phyloP scores from a whole-genome alignment of 2,329 filamentous ascomycete species.

The Malbranchea cinnamomea region DNA sequence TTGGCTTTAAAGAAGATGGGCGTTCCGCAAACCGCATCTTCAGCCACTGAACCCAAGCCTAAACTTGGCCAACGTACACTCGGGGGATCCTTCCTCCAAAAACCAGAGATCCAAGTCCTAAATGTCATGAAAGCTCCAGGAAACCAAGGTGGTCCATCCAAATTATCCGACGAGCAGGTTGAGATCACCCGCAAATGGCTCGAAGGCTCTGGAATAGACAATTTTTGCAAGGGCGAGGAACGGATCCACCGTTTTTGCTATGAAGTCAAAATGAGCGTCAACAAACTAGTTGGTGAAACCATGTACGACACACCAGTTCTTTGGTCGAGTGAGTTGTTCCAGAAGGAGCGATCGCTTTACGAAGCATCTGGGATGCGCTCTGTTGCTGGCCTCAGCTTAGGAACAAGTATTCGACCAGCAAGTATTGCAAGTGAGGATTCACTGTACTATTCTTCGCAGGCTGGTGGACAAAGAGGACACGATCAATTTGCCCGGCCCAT shows the following conservation, averaged over 20 bases:
- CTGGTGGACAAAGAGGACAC: constrained; percentile 16
- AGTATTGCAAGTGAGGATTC: constrained; percentile 32
- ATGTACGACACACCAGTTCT: constrained; percentile 74
- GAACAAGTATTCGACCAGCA: constrained; percentile 28
- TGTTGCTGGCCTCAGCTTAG: constrained; percentile 29
- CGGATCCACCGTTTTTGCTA: constrained; percentile 86
- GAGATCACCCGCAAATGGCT: constrained; percentile 76
- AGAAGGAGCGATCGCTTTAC: constrained; percentile 44
- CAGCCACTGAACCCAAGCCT: constrained; percentile 20
- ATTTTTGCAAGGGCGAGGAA: constrained; percentile 90
- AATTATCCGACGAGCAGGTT: constrained; percentile 88
- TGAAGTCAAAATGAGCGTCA: constrained; percentile 75
- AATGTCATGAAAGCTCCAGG: constrained; percentile 71
- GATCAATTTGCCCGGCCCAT: constrained; percentile 19
- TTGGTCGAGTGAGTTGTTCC: constrained; percentile 83
- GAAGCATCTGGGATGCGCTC: constrained; percentile 25
- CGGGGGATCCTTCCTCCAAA: constrained; percentile 50
- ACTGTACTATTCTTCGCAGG: constrained; percentile 16
- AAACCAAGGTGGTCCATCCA: constrained; percentile 81
- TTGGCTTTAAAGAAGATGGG: constrained; percentile 82
- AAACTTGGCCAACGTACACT: constrained; percentile 33
- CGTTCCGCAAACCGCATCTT: constrained; percentile 32
- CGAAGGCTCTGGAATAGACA: constrained; percentile 66
- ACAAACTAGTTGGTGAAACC: constrained; percentile 69
- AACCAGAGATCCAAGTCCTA: constrained; percentile 70